Conservation (phyloP, 768 basidiomycete species). For the Pluteus cervinus region DNA sequence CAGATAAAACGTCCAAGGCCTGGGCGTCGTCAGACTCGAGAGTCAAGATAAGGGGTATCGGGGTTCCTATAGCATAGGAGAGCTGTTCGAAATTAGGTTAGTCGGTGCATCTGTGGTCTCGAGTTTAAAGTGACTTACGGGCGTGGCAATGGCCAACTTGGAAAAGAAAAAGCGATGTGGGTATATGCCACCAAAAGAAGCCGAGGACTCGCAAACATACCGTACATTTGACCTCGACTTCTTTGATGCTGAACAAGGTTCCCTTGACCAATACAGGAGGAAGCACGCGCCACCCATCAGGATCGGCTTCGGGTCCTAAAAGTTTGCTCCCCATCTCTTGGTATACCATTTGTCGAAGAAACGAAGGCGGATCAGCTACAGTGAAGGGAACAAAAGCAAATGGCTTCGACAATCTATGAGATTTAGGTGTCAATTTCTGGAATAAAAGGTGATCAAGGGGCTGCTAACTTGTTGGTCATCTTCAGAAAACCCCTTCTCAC, state of each 20-base stretch:
- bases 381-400: slow-evolving; percentile 27
- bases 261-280: slow-evolving; percentile 21
- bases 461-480: slow-evolving; percentile 42
- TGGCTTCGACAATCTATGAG: slow-evolving; percentile 21
- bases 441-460: not conserved
- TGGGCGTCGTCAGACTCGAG: slow-evolving; percentile 37
- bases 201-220: slow-evolving; percentile 21
- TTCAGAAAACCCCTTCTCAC: slow-evolving; percentile 42
- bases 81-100: slow-evolving; percentile 25
- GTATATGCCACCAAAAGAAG: no score
- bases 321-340: slow-evolving; percentile 22
- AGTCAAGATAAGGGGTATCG: slow-evolving; percentile 45
- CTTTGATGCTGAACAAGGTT: slow-evolving; percentile 24
- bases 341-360: slow-evolving; percentile 28
- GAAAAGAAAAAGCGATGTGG: not conserved
- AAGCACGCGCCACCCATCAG: slow-evolving; percentile 30
- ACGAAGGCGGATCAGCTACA: slow-evolving; percentile 28
- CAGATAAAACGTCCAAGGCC: slow-evolving; percentile 44
- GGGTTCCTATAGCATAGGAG: slow-evolving; percentile 43
- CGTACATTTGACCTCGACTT: slow-evolving; percentile 26
- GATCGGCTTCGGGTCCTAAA: slow-evolving; percentile 30
- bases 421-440: no score
- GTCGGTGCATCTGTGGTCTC: not conserved
- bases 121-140: slow-evolving; percentile 24
- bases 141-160: slow-evolving; percentile 45